Conservation (phyloP, 129 eudicot genomes). For the Tagetes erecta region DNA sequence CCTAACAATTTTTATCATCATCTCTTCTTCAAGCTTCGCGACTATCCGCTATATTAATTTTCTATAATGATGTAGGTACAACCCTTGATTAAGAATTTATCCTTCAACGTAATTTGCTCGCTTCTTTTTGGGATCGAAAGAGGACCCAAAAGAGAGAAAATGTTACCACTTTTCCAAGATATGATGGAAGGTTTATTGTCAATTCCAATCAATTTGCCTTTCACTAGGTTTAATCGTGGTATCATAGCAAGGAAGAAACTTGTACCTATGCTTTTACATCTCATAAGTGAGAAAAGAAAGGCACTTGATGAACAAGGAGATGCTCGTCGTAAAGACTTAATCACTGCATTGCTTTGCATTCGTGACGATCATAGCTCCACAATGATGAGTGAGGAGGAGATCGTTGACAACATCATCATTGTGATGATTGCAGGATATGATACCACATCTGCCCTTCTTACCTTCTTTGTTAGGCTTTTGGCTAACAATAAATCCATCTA, state of each 20-base stretch:
- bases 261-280: slow-evolving; percentile 29
- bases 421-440: slow-evolving; percentile 50
- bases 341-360: slow-evolving; percentile 39
- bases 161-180: slow-evolving; percentile 33
- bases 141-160: slow-evolving; percentile 41
- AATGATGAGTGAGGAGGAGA: slow-evolving; percentile 39
- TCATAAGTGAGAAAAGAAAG: slow-evolving; percentile 38
- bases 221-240: slow-evolving; percentile 31
- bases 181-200: slow-evolving; percentile 35
- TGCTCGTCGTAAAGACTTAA: slow-evolving; percentile 34
- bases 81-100: slow-evolving; percentile 40
- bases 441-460: slow-evolving; percentile 39
- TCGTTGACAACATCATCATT: slow-evolving; percentile 35
- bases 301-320: slow-evolving; percentile 17
- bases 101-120: slow-evolving; percentile 45
- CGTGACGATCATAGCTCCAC: slow-evolving; percentile 12
- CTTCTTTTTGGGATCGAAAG: slow-evolving; percentile 44
- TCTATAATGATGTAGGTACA: slow-evolving; percentile 29
- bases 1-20: no score
- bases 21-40: no score
- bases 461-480: slow-evolving; percentile 42
- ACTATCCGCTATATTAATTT: no score
- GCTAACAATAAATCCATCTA: slow-evolving; percentile 34
- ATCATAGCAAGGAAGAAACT: slow-evolving; percentile 38
- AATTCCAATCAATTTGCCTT: slow-evolving; percentile 44